Percentiles rank a stretch among this genome's conserved stretches.
Evolutionary conservation across 257 asterid species (phyloP).

Genomic region (Penstemon davidsonii): DNA sequence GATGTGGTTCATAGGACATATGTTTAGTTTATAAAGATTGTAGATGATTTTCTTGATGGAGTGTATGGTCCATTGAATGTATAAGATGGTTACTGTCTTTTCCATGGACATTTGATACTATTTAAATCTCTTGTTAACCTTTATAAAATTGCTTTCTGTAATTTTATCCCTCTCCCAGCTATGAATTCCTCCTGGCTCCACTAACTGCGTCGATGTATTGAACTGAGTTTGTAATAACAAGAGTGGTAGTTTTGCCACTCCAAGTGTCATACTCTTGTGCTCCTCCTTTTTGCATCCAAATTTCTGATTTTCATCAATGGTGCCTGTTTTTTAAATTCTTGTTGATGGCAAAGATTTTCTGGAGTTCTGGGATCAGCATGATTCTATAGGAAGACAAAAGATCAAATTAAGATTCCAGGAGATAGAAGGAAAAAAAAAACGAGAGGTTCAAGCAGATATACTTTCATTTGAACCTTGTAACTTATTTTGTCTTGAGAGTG

Average conservation of each 20-base stretch:
- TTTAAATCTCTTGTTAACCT: background rate
- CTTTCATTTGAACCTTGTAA: background rate
- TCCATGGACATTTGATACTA: background rate
- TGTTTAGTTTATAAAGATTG: background rate
- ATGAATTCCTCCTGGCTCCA: background rate
- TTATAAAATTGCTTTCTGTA: background rate
- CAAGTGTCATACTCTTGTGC: slow-evolving; percentile 3
- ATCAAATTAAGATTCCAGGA: background rate
- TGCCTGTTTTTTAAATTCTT: background rate
- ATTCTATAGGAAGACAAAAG: background rate
- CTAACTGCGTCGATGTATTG: slow-evolving; percentile 5
- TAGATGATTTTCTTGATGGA: background rate
- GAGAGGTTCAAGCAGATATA: background rate
- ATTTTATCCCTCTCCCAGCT: background rate
- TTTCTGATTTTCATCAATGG: background rate
- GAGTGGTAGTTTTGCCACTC: slow-evolving; percentile 5
- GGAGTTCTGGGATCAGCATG: background rate
- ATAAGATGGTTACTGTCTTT: background rate
- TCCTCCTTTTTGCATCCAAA: background rate
- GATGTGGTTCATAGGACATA: background rate
- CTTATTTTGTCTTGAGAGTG: background rate
- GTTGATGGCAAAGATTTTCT: slow-evolving; percentile 7
- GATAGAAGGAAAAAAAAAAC: background rate
- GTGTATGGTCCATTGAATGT: background rate
- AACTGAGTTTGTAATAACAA: slow-evolving; percentile 9